Conservation (phyloP, 2,329 filamentous ascomycete species). For the Penicillium sp. region DNA sequence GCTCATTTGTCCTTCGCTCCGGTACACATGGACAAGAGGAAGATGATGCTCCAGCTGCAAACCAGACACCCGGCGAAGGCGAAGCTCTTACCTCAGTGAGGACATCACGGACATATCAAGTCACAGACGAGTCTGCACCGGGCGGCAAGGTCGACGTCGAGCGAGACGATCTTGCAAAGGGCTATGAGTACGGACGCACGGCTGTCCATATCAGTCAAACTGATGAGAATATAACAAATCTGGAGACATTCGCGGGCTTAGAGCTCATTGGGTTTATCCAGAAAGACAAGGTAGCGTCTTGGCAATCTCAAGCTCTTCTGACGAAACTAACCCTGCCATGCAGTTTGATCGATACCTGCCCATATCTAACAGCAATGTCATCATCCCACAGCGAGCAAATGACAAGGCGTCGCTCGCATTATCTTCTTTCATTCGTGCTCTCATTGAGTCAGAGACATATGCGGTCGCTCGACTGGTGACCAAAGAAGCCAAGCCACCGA, state of each 20-base stretch:
- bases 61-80: constrained; percentile 26
- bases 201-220: constrained; percentile 83
- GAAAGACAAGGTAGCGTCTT: constrained; percentile 55
- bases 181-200: constrained; percentile 88
- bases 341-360: constrained; percentile 79
- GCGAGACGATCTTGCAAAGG: constrained; percentile 79
- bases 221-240: constrained; percentile 81
- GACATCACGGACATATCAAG: constrained; percentile 70
- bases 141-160: constrained; percentile 78
- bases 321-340: constrained; percentile 1
- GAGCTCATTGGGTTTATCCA: constrained; percentile 84
- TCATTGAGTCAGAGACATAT: constrained; percentile 78
- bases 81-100: constrained; percentile 63
- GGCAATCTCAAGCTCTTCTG: neutral
- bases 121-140: constrained; percentile 67
- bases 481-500: constrained; percentile 75
- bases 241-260: constrained; percentile 69
- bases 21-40: constrained; percentile 48
- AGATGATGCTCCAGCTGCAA: constrained; percentile 31
- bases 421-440: constrained; percentile 81
- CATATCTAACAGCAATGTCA: constrained; percentile 74
- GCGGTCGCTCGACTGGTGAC: constrained; percentile 78
- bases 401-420: constrained; percentile 78
- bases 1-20: constrained; percentile 61
- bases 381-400: constrained; percentile 70